Conservation (phyloP, 441 rosid species). For the Cnidoscolus chayamansa region DNA sequence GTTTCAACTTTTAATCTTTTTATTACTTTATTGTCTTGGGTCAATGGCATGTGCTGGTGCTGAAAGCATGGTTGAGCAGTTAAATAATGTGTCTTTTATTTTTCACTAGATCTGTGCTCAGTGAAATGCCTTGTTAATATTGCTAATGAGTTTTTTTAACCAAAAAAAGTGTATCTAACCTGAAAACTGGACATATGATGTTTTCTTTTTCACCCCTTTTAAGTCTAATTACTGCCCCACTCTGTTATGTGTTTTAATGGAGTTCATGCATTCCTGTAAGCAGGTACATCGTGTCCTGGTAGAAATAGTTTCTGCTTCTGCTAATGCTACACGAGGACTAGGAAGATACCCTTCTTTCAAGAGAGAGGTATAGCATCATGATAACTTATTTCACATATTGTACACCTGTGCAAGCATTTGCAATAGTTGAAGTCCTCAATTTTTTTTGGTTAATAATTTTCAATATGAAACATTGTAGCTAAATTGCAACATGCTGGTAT, state of each 20-base stretch:
- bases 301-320: constrained; percentile 76
- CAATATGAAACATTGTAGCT: background rate
- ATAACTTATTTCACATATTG: background rate
- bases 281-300: constrained; percentile 86
- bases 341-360: constrained; percentile 95
- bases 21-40: background rate
- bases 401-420: constrained; percentile 1
- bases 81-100: background rate
- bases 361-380: constrained; percentile 55
- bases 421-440: background rate
- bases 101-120: background rate
- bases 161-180: background rate
- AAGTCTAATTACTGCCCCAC: background rate
- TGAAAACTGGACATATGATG: background rate
- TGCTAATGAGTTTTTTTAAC: background rate
- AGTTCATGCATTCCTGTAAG: constrained; percentile 8
- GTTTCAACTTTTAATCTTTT: background rate
- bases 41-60: background rate
- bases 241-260: background rate
- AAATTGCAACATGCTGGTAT: constrained; percentile 44
- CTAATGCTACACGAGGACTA: constrained; percentile 87
- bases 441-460: constrained; percentile 4
- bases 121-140: background rate
- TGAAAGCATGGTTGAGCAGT: background rate
- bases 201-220: background rate